phyloP scores from a whole-genome alignment of 2,329 filamentous ascomycete species.

The Calonectria fujianensis region DNA sequence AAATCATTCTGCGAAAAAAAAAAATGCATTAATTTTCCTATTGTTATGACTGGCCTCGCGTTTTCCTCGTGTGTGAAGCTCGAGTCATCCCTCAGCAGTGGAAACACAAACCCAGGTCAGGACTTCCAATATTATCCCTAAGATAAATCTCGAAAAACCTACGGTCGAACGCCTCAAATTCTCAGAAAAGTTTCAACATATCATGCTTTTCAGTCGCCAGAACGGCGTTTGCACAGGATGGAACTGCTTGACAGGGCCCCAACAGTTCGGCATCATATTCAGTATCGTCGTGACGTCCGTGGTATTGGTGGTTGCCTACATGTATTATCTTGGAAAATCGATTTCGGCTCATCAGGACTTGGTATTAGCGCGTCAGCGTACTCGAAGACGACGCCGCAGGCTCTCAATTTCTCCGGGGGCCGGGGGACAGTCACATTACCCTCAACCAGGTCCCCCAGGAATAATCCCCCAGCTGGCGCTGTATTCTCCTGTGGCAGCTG shows the following conservation, averaged over 20 bases:
- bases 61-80: background rate
- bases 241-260: slow-evolving; percentile 61
- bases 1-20: background rate
- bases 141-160: background rate
- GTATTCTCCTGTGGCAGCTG: slow-evolving; percentile 30
- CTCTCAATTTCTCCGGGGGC: slow-evolving; percentile 19
- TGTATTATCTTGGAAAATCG: slow-evolving; percentile 60
- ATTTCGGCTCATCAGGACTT: slow-evolving; percentile 45
- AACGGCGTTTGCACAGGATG: slow-evolving; percentile 58
- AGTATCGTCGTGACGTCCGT: slow-evolving; percentile 57
- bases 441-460: slow-evolving; percentile 42
- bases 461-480: slow-evolving; percentile 48
- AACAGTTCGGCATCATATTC: slow-evolving; percentile 64
- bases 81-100: background rate
- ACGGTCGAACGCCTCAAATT: no score
- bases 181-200: background rate
- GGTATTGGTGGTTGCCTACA: slow-evolving; percentile 56
- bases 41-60: no score
- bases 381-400: slow-evolving; percentile 30
- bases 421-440: slow-evolving; percentile 44
- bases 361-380: slow-evolving; percentile 31
- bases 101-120: background rate
- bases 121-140: background rate
- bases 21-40: no score
- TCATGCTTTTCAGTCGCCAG: background rate